These are phyloP conservation scores for Xerocomellus dryophilus DNA, from an alignment of 768 basidiomycete genomes.

Conservation along the genomic window DNA sequence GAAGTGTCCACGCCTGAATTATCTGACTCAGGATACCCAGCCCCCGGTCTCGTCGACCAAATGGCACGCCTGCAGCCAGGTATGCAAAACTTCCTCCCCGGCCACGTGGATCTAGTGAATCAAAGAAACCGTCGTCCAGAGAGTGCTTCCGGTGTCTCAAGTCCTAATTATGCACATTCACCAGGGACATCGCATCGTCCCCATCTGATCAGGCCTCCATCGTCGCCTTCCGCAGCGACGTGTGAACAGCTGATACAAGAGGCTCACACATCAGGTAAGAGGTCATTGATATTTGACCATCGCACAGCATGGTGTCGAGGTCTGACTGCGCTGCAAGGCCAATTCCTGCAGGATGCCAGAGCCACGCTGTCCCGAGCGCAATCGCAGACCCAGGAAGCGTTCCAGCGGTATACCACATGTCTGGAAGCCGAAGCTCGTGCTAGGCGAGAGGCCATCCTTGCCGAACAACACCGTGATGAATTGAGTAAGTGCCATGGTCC, in stretches of 20 bases:
- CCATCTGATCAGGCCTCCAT: constrained; percentile 43
- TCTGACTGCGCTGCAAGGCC: constrained; percentile 39
- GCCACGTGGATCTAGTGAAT: constrained; percentile 3
- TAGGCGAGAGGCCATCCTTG: constrained; percentile 56
- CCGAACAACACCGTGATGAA: constrained; percentile 70
- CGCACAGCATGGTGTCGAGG: background rate
- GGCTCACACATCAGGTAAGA: constrained; percentile 58
- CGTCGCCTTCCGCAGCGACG: constrained; percentile 49
- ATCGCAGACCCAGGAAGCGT: constrained; percentile 70
- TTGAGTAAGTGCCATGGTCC: constrained; percentile 34
- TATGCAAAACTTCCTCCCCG: constrained; percentile 9
- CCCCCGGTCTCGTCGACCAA: constrained; percentile 31
- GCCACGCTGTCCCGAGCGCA: constrained; percentile 59
- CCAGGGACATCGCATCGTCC: constrained; percentile 30
- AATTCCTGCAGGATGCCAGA: constrained; percentile 61
- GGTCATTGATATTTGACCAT: constrained; percentile 10
- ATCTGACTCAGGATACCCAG: constrained; percentile 33
- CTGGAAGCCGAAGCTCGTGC: constrained; percentile 67
- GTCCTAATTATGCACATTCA: constrained; percentile 32
- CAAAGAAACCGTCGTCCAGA: constrained; percentile 17
- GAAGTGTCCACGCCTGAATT: constrained; percentile 34
- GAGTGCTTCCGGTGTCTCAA: constrained; percentile 29
- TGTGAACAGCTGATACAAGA: constrained; percentile 56
- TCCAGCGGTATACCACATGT: constrained; percentile 65
- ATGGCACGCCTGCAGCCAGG: constrained; percentile 36